These are phyloP conservation scores for Astragalus membranaceus DNA, from an alignment of 306 rosid genomes.

Conservation along the genomic window DNA sequence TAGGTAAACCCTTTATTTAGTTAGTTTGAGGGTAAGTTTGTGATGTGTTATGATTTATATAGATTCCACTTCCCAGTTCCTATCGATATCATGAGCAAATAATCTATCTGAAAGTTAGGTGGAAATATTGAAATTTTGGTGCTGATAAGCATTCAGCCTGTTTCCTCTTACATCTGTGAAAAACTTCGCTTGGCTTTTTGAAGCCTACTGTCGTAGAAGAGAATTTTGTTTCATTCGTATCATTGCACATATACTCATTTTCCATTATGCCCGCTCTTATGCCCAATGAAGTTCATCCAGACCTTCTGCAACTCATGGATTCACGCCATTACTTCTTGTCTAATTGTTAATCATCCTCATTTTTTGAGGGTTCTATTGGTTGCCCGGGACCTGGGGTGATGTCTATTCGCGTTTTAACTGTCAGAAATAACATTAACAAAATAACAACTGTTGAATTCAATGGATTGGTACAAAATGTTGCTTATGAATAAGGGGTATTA, in stretches of 20 bases:
- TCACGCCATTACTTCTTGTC: not conserved
- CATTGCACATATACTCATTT: not conserved
- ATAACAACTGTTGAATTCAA: no score
- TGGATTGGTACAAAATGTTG: no score
- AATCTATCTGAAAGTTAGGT: conserved; percentile 1
- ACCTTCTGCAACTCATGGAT: not conserved
- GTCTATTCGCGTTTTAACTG: not conserved
- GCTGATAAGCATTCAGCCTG: not conserved
- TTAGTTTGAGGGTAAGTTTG: no score
- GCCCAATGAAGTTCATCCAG: not conserved
- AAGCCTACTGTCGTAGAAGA: not conserved
- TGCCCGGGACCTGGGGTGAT: not conserved
- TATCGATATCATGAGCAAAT: not conserved
- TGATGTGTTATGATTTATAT: no score
- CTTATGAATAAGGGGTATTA: no score
- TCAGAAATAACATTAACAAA: no score
- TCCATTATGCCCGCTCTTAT: not conserved
- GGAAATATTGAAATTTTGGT: conserved; percentile 5
- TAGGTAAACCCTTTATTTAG: no score
- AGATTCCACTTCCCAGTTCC: not conserved
- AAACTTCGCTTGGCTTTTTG: not conserved
- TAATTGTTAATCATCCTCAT: not conserved
- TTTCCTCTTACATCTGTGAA: not conserved
- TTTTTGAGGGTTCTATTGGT: not conserved
- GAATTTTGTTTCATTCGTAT: not conserved